Conservation (phyloP, 345 rosid genomes). For the Jatropha curcas region DNA sequence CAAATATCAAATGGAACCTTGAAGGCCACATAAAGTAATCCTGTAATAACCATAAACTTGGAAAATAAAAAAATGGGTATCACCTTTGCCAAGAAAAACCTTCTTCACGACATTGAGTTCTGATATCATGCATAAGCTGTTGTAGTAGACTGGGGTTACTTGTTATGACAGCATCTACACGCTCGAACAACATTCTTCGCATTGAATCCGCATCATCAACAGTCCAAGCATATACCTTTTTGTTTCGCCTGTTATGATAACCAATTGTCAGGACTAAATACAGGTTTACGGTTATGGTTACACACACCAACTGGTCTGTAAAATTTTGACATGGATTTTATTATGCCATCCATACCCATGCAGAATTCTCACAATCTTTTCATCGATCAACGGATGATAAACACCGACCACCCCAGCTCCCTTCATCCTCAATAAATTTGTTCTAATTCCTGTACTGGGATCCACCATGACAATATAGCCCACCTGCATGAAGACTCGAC, state of each 20-base stretch:
- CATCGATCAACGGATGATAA: slow-evolving; percentile 72
- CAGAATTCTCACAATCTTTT: slow-evolving; percentile 49
- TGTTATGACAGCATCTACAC: slow-evolving; percentile 77
- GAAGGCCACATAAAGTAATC: not conserved
- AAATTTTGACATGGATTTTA: not conserved
- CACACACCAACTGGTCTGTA: not conserved
- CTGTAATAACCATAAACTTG: not conserved
- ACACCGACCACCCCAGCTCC: slow-evolving; percentile 80
- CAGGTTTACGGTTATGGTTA: not conserved
- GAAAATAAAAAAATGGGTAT: not conserved
- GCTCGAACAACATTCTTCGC: slow-evolving; percentile 60
- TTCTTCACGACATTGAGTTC: slow-evolving; percentile 73
- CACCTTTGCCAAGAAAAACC: slow-evolving; percentile 51
- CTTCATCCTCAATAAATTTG: slow-evolving; percentile 64
- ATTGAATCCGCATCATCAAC: slow-evolving; percentile 77
- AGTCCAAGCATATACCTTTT: slow-evolving; percentile 85
- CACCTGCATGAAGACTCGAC: slow-evolving; percentile 47
- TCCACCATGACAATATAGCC: slow-evolving; percentile 93
- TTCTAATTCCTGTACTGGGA: slow-evolving; percentile 56
- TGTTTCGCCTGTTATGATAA: slow-evolving; percentile 55
- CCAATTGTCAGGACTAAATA: not conserved
- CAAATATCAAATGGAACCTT: not conserved
- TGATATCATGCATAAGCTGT: slow-evolving; percentile 59
- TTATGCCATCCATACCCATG: slow-evolving; percentile 51
- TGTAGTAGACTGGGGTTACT: slow-evolving; percentile 67